Percentiles rank a stretch among this genome's conserved stretches.
Evolutionary conservation across 2,329 filamentous ascomycete genomes (phyloP).

Genomic region (Dactylellina sp.): DNA sequence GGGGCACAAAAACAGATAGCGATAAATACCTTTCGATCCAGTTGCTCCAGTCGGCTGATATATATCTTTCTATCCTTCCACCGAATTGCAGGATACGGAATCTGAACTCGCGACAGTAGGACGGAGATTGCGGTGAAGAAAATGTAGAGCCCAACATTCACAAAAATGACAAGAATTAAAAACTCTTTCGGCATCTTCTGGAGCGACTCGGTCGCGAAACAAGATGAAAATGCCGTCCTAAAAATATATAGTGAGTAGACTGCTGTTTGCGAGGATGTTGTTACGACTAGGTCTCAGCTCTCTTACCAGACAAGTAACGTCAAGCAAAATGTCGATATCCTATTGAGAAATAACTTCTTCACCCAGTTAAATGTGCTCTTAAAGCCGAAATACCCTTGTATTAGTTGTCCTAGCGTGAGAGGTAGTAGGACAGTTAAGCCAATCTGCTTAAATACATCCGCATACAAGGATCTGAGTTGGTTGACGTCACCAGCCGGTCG

Average conservation of each 20-base stretch:
- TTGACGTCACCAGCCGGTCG: conserved; percentile 66
- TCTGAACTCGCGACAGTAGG: conserved; percentile 64
- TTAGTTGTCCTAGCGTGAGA: conserved; percentile 71
- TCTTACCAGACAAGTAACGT: conserved; percentile 67
- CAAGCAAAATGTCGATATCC: conserved; percentile 67
- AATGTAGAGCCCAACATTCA: conserved; percentile 74
- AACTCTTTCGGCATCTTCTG: conserved; percentile 71
- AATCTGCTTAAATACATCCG: conserved; percentile 75
- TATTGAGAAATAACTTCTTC: conserved; percentile 69
- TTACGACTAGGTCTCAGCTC: conserved; percentile 61
- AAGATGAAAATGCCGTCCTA: conserved; percentile 75
- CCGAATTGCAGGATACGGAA: conserved; percentile 65
- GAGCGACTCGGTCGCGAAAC: conserved; percentile 74
- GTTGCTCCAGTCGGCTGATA: conserved; percentile 10
- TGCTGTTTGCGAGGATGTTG: conserved; percentile 64
- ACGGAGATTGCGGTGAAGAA: conserved; percentile 74
- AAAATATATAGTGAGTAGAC: too few species aligned
- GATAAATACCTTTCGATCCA: conserved; percentile 71
- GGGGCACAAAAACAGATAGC: conserved; percentile 80
- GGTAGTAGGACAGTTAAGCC: conserved; percentile 76
- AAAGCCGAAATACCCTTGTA: conserved; percentile 67
- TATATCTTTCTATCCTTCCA: conserved; percentile 66
- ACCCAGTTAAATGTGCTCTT: conserved; percentile 69
- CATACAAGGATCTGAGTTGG: conserved; percentile 73
- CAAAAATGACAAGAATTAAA: conserved; percentile 75